Conservation (phyloP, 768 basidiomycete species). For the Russula vinacea region DNA sequence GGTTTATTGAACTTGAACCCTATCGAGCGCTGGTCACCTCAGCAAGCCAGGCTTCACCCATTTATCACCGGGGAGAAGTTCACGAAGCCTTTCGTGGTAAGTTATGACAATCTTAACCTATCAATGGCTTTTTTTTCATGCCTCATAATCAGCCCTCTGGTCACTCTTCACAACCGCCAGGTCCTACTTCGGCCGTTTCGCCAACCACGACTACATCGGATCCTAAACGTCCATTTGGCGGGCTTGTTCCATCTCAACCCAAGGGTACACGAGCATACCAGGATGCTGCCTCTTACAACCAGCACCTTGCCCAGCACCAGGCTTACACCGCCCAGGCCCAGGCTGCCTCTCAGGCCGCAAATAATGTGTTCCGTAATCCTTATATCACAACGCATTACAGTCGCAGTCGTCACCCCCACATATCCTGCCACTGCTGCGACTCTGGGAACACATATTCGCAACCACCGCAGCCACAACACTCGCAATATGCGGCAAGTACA, state of each 20-base stretch:
- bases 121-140: constrained; percentile 2
- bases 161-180: constrained; percentile 25
- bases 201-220: constrained; percentile 45
- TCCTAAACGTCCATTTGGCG: constrained; percentile 89
- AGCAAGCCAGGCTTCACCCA: constrained; percentile 92
- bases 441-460: constrained; percentile 31
- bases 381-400: constrained; percentile 55
- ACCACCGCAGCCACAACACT: constrained; percentile 28
- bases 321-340: constrained; percentile 86
- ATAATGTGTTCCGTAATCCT: constrained; percentile 70
- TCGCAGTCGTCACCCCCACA: constrained; percentile 35
- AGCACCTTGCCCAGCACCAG: constrained; percentile 92
- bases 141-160: constrained; percentile 31
- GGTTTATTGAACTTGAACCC: constrained; percentile 94
- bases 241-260: constrained; percentile 83
- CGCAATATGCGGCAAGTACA: constrained; percentile 29
- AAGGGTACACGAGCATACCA: constrained; percentile 83
- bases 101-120: constrained; percentile 33
- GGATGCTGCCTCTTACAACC: constrained; percentile 92
- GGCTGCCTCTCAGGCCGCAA: constrained; percentile 67
- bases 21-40: constrained; percentile 93
- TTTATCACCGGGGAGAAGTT: constrained; percentile 99
- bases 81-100: constrained; percentile 77
- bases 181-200: constrained; percentile 36
- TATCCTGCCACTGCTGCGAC: constrained; percentile 36